Evolutionary conservation across 2,329 filamentous ascomycete genomes (phyloP), one percentile per base, ranked within the genome.

Genomic region (Alternaria metachromatica): DNA sequence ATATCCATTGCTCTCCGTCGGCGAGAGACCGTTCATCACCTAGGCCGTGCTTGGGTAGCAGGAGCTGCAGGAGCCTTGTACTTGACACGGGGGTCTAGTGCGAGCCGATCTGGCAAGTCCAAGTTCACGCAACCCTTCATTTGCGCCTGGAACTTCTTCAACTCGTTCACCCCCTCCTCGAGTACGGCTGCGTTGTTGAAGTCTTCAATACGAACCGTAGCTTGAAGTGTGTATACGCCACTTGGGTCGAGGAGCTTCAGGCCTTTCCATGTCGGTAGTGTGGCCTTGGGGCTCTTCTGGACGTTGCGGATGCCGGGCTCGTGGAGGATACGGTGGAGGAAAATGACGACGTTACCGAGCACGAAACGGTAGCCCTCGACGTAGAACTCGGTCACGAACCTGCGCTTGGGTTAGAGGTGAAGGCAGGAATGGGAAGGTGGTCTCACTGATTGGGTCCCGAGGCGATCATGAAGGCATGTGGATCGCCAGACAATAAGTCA

Each of bases 61-160:
- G 63, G 53, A 15, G 67, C 58, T 43, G 66, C 64, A 43, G 71
- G 70, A 13, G 75, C 65, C 33, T 71, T 75, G 66, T 82, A 87
- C 75, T 85, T 88, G 43, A 88, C 85, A 60, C 88, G 82, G 4
- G 87, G 88, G 73, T 90, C 88, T 65, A 90, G 78, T 25, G 85
- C 81, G 54, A 90, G 76, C 54, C 88, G 81, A 76, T 90, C 87
- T 1, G 86, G 87, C 49, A 86, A 82, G 50, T 84, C 82, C 68
- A 90, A 73, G 55, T 87, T 85, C 21, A 90, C 84, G 15, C 85
- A 85, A 5, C 85, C 84, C 69, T 85, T 87, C 77, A 90, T 81
- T 61, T 83, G 81, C 59, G 85, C 83, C 69, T 85, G 86, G 66
- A 90, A 82, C 2, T 76, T 80, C 67, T 86, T 80, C 45, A 90